Base-by-base conservation (phyloP, 805 yeast genomes). In the Yarrowia sp. region DNA sequence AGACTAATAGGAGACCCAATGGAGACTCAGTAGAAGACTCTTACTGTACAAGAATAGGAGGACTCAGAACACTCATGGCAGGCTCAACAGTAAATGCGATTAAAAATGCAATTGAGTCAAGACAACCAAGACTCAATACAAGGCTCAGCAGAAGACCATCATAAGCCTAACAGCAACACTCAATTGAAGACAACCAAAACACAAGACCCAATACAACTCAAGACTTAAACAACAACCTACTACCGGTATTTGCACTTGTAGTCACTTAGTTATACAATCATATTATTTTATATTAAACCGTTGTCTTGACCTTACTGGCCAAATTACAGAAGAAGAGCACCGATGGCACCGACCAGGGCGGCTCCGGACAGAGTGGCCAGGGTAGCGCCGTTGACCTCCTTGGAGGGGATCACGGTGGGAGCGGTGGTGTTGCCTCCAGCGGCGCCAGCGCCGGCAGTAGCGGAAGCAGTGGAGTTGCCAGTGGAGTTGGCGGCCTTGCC, bases 351-450 rank as follows among this genome's bases (percentile, higher is more conserved):
- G 48, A 49, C n/a, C 5, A 63, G 14, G 10, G 46, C 56, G 7
- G 56, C 55, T 2, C 43, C 48, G 40, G 67, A 63, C 5, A 63
- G 55, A 48, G 67, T 48, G 22, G 11, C n/a, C 12, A 59, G 65
- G 9, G 67, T 40, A 26, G 67, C 56, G 9, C 56, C 48, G 48
- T 49, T 63, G 32, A 26, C 56, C 7, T 22, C 22, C 14, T 15
- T 19, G 22, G 67, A 36, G 40, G 67, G 56, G 8, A 36, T 15
- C 3, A 41, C 11, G 15, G 55, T 48, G 40, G 67, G n/a, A 10
- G 43, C 38, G 32, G 56, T 49, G 40, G 67, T 8, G 56, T 49
- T 63, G 56, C 52, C 52, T 8, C 52, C 52, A 5, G 8, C n/a
- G 35, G 50, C 50, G 50, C 43, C 43, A 36, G 43, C 45, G 55